These are phyloP conservation scores for Suillus decipiens DNA, from an alignment of 768 basidiomycete species.

Conservation along the genomic window DNA sequence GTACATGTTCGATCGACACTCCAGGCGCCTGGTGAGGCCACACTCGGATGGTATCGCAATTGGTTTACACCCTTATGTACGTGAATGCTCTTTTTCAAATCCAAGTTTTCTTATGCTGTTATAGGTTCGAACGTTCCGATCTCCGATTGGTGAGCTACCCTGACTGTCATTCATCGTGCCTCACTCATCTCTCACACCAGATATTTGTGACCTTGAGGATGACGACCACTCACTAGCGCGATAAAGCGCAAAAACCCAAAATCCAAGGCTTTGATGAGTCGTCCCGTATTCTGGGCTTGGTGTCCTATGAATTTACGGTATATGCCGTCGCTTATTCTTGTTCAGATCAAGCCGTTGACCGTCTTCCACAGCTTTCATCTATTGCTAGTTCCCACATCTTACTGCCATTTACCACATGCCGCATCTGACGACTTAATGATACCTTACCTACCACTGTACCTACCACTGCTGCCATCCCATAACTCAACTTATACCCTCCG, in stretches of 20 bases:
- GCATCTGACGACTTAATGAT: constrained; percentile 11
- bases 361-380: background rate
- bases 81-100: constrained; percentile 4
- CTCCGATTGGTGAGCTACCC: constrained; percentile 31
- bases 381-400: background rate
- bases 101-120: constrained; percentile 15
- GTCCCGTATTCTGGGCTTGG: background rate
- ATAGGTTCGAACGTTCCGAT: constrained; percentile 32
- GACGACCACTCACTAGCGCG: constrained; percentile 22
- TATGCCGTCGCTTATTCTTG: background rate
- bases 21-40: constrained; percentile 30
- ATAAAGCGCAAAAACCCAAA: constrained; percentile 14
- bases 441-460: constrained; percentile 6
- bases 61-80: constrained; percentile 33
- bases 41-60: constrained; percentile 30
- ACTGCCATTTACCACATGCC: constrained; percentile 1
- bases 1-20: constrained; percentile 29
- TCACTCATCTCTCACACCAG: constrained; percentile 18
- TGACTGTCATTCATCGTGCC: background rate
- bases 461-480: constrained; percentile 3
- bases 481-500: constrained; percentile 6
- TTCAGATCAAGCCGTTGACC: constrained; percentile 1
- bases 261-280: background rate
- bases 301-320: background rate
- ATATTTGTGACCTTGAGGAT: constrained; percentile 31